Conservation (phyloP, 495 filamentous ascomycete genomes). For the Aspergillus cristatus region DNA sequence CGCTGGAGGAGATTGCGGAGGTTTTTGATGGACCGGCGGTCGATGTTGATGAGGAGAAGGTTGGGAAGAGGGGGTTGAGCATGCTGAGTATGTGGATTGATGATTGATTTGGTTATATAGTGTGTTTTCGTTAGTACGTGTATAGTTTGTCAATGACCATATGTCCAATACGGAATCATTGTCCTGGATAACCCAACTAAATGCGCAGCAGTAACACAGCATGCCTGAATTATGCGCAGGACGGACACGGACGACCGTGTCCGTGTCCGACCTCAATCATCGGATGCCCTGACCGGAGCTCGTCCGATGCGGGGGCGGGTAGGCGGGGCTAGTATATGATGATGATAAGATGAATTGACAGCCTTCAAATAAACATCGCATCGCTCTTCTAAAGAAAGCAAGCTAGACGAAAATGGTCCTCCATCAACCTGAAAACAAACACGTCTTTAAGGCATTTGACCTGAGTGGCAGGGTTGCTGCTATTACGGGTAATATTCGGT, state of each 20-base stretch:
- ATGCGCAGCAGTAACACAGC: too few species aligned
- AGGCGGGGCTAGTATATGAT: background rate
- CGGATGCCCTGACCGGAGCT: slow-evolving; percentile 3
- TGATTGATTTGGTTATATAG: background rate
- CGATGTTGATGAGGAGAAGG: background rate
- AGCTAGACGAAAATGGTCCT: slow-evolving; percentile 26
- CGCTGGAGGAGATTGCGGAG: slow-evolving; percentile 53
- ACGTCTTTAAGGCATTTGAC: slow-evolving; percentile 28
- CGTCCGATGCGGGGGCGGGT: slow-evolving; percentile 4
- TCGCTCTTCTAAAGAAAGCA: too few species aligned
- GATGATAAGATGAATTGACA: background rate
- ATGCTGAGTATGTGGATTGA: background rate
- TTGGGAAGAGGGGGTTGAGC: background rate
- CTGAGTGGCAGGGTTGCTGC: slow-evolving; percentile 27
- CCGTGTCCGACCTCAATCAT: too few species aligned
- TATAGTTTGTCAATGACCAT: too few species aligned
- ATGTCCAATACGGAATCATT: too few species aligned
- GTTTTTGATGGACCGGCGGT: slow-evolving; percentile 42
- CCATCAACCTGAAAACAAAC: slow-evolving; percentile 24
- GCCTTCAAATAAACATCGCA: background rate
- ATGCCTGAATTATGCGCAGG: too few species aligned
- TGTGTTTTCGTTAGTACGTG: too few species aligned
- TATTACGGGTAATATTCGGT: slow-evolving; percentile 18
- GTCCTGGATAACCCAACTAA: too few species aligned
- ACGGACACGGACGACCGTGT: too few species aligned